Evolutionary conservation across 495 filamentous ascomycete species (phyloP), one percentile per base, ranked within the genome.

Genomic region (Podospora comata): DNA sequence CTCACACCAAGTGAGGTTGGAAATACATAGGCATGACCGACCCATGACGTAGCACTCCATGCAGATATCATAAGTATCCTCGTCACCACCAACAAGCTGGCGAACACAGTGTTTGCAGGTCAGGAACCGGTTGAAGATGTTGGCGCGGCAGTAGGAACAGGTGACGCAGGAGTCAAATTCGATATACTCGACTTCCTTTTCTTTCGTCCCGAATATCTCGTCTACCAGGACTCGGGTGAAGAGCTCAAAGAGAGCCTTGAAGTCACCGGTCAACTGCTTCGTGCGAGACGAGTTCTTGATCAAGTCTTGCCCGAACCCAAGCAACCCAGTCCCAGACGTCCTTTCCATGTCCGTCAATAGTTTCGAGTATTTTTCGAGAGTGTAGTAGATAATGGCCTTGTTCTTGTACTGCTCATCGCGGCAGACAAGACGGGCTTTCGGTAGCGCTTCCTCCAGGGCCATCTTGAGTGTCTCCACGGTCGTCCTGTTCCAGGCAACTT

Each of bases 391-490:
- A 67, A 98, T 97, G 19, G 94, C 91, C 74, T 97, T 97, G 81
- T 94, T 97, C 76, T 98, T 99, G 82, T 99, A 99, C 75, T 97
- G 92, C 73, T 99, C 95, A 69, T 99, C 95, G n/a, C 95, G 92
- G 75, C 95, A 97, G 32, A 98, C 93, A 73, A 97, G 86, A 26
- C 93, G 85, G 4, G 94, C 91, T 67, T 92, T 90, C 1, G 92
- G 92, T 3, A 99, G 81, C 0, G 94, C 92, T 79, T 97, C 94
- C 62, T 86, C 83, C 27, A 99, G 78, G 0, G 94, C 94, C 79
- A 95, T 80, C 62, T 92, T 88, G 0, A 99, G 81, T 0, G 95
- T 97, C 69, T 97, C 92, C 4, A 91, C 91, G 0, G 94, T 98
- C 0, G 91, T 97, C n/a, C 95, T 84, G 77, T 99, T 99, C 95